Conservation (phyloP, 2,329 filamentous ascomycete species). For the Penicillium decumbens region DNA sequence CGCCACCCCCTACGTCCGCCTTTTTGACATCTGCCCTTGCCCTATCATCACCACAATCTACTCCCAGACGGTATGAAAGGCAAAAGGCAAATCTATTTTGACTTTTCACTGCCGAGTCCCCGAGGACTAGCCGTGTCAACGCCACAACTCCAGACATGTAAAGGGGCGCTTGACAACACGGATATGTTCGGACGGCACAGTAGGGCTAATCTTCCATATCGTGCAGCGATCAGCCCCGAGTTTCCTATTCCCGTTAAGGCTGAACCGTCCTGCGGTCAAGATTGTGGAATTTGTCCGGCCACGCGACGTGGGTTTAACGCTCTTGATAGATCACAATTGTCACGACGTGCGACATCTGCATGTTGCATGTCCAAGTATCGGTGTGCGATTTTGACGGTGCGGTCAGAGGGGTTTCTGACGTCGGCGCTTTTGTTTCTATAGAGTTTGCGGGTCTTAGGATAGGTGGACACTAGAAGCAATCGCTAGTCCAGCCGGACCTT, state of each 20-base stretch:
- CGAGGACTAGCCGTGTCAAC: not conserved
- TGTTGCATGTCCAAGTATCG: not conserved
- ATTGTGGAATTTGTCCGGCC: conserved; percentile 22
- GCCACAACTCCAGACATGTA: not conserved
- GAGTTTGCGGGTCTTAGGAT: too few relatives aligned
- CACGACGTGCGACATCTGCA: not conserved
- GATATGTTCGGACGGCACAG: not conserved
- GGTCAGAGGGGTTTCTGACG: not conserved
- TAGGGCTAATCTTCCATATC: not conserved
- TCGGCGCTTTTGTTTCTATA: not conserved
- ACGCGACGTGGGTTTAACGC: conserved; percentile 12
- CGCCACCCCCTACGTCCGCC: conserved; percentile 9
- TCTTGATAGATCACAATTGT: conserved; percentile 17
- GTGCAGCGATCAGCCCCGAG: conserved; percentile 15
- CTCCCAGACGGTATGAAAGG: not conserved
- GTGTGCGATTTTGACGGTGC: not conserved
- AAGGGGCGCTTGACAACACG: not conserved
- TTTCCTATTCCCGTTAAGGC: not conserved
- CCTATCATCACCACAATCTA: not conserved
- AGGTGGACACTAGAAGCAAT: too few relatives aligned
- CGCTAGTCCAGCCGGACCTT: not conserved
- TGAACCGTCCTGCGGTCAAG: not conserved
- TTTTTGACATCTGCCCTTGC: conserved; percentile 1
- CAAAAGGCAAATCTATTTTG: conserved; percentile 2
- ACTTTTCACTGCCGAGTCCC: not conserved